Conservation (phyloP, 108 stramenopile species). For the Conticribra guillardii region DNA sequence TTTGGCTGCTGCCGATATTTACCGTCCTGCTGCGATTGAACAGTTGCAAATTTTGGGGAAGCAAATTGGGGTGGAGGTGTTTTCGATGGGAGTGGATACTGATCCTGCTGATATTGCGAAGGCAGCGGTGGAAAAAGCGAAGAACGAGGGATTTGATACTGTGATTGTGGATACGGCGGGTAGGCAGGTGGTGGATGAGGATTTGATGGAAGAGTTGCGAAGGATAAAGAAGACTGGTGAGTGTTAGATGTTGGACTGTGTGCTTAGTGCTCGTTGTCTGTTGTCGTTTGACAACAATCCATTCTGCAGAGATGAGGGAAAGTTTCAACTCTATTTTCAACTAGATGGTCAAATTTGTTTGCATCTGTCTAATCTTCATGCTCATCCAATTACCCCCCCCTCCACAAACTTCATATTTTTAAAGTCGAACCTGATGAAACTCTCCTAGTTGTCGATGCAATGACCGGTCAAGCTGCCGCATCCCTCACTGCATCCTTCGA, state of each 20-base stretch:
- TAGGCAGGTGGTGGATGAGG: slow-evolving; percentile 92
- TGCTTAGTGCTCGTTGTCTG: no score
- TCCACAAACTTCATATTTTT: slow-evolving; percentile 5
- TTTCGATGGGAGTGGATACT: slow-evolving; percentile 76
- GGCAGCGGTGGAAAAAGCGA: slow-evolving; percentile 79
- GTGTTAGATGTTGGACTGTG: no score
- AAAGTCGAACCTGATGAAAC: slow-evolving; percentile 89
- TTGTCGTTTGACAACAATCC: no score
- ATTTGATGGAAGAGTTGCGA: slow-evolving; percentile 92
- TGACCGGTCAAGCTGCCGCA: slow-evolving; percentile 98
- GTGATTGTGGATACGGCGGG: slow-evolving; percentile 97
- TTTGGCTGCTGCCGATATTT: slow-evolving; percentile 93
- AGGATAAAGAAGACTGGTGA: slow-evolving; percentile 71
- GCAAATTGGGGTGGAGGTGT: slow-evolving; percentile 83
- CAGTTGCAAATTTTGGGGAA: slow-evolving; percentile 91
- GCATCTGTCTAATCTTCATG: no score
- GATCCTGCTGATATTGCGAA: slow-evolving; percentile 92
- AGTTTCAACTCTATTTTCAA: no score
- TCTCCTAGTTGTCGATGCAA: slow-evolving; percentile 96
- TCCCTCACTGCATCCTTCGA: slow-evolving; percentile 93
- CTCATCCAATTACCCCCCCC: background rate
- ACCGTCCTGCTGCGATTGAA: slow-evolving; percentile 95
- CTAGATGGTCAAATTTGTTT: no score
- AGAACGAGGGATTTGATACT: slow-evolving; percentile 86
- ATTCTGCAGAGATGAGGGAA: no score